Base-by-base conservation (phyloP, 1,284 basidiomycete genomes). In the Apiotrichum laibachii region DNA sequence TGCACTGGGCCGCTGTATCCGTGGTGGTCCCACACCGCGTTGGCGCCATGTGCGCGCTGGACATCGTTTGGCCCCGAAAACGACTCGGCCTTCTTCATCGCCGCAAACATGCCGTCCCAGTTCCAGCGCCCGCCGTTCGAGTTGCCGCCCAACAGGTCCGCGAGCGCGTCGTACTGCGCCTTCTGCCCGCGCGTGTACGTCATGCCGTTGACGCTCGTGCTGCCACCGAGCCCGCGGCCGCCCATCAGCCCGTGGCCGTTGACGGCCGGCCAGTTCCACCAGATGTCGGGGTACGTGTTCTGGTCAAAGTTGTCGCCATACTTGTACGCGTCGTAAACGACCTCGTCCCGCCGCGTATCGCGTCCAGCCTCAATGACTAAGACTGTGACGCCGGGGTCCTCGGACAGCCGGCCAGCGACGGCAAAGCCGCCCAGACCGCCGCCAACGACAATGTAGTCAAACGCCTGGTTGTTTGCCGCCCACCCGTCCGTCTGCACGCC, bases 111-210 rank as follows among this genome's bases (percentile, higher is more conserved):
- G 12, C 80, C 79, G 33, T 80, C 68, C 85, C 84, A 87, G 61
- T 82, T 82, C 85, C 85, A 87, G 9, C 77, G 75, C 8, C 79
- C 70, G 57, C 82, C 82, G 1, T 40, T 51, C 53, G 58, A 54
- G 22, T 66, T 56, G 8, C 54, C 59, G 11, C 57, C 57, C 1
- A 85, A 78, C n/a, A 86, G 73, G 1, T 70, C 70, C 0, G 80
- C 80, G 79, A 83, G 82, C 0, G 83, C 79, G 65, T 87, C 84
- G 64, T 86, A 86, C 69, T 87, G 85, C 0, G 80, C 82, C 22
- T 78, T 78, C 31, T 81, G 67, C 2, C 82, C 85, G 11, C 85
- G 81, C 15, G 84, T 85, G 76, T 84, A 86, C 11, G 66, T 62
- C 42, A 65, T 54, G 13, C 66, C 68, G 55, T 70, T 70, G 51